These are phyloP conservation scores for Eutypella sp. DNA, from an alignment of 2,329 filamentous ascomycete species.

Conservation along the genomic window DNA sequence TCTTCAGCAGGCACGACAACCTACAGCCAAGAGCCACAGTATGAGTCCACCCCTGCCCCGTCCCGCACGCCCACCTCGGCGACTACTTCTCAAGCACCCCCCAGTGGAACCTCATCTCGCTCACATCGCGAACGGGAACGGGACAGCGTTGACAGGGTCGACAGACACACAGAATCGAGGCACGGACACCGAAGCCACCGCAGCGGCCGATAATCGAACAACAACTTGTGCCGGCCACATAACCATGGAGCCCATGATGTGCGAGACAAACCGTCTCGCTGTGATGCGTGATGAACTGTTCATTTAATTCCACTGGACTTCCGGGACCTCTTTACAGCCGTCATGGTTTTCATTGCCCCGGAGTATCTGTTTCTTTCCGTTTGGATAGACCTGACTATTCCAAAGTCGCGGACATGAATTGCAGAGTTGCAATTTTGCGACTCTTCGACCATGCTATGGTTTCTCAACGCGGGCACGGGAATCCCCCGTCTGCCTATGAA, in stretches of 20 bases:
- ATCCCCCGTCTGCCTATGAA: conserved; percentile 5
- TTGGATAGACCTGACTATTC: conserved; percentile 27
- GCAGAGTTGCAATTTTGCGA: conserved; percentile 31
- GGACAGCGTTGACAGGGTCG: conserved; percentile 21
- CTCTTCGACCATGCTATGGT: conserved; percentile 22
- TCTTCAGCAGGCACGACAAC: conserved; percentile 44
- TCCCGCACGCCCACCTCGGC: conserved; percentile 22
- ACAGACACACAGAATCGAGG: conserved; percentile 25
- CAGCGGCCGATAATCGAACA: conserved; percentile 20
- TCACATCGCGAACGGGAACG: conserved; percentile 20
- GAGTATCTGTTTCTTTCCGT: conserved; percentile 21
- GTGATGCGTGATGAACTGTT: conserved; percentile 23
- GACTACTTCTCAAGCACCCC: conserved; percentile 25
- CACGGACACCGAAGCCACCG: conserved; percentile 25
- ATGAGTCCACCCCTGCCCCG: conserved; percentile 41
- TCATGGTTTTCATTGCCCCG: conserved; percentile 19
- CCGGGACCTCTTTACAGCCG: conserved; percentile 18
- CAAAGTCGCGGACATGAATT: conserved; percentile 22
- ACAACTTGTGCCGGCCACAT: conserved; percentile 4
- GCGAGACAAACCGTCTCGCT: conserved; percentile 18
- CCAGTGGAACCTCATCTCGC: conserved; percentile 22
- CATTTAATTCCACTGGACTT: conserved; percentile 27
- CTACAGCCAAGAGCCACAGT: conserved; percentile 46
- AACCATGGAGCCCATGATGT: conserved; percentile 7
- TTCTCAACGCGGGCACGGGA: conserved; percentile 1